phyloP scores from a whole-genome alignment of 2,329 filamentous ascomycete genomes.

The Alternaria arborescens region DNA sequence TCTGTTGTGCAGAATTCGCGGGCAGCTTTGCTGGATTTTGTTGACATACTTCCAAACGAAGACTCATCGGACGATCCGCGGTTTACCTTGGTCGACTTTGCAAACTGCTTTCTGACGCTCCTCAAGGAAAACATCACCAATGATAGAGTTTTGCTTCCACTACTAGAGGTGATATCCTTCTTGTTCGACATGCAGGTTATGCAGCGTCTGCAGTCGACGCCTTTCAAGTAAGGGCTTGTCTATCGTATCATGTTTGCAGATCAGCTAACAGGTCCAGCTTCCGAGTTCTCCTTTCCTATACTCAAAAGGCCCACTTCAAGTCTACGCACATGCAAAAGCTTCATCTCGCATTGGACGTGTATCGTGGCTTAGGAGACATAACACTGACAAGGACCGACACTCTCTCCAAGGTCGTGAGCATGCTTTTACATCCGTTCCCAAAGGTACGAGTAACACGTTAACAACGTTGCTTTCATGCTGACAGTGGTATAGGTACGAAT shows the following conservation, averaged over 20 bases:
- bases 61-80: conserved; percentile 1
- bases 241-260: background rate
- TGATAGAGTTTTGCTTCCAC: conserved; percentile 77
- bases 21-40: conserved; percentile 65
- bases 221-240: conserved; percentile 63
- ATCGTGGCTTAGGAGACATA: conserved; percentile 72
- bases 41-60: conserved; percentile 38
- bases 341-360: conserved; percentile 80
- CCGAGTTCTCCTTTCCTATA: conserved; percentile 71
- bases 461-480: background rate
- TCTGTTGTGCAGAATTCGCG: conserved; percentile 75
- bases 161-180: conserved; percentile 80
- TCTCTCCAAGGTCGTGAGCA: conserved; percentile 72
- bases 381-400: conserved; percentile 64
- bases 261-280: conserved; percentile 46
- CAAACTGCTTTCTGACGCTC: conserved; percentile 38
- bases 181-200: conserved; percentile 62
- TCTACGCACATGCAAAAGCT: conserved; percentile 83
- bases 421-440: conserved; percentile 85
- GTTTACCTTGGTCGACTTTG: conserved; percentile 37
- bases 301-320: conserved; percentile 84
- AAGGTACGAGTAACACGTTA: conserved; percentile 58
- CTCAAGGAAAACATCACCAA: conserved; percentile 52
- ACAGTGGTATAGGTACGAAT: conserved; percentile 39
- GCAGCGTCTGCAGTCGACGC: conserved; percentile 47